Conservation (phyloP, 148 eudicot species). For the Pharnaceum exiguum region DNA sequence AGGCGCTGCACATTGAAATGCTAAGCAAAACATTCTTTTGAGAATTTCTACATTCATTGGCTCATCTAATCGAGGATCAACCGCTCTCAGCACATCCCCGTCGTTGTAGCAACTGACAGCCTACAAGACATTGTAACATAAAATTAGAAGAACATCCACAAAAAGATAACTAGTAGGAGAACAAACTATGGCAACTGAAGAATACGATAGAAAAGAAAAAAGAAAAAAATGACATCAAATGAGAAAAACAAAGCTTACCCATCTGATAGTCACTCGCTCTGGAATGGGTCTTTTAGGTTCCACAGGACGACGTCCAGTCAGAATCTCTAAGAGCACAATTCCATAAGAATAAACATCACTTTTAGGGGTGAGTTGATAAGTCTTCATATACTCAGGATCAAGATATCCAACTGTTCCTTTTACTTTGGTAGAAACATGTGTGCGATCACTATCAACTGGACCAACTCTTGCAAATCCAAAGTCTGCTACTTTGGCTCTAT, state of each 20-base stretch:
- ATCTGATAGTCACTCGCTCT: constrained; percentile 73
- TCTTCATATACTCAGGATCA: constrained; percentile 97
- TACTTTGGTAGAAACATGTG: constrained; percentile 91
- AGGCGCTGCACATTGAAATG: constrained; percentile 84
- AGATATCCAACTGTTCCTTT: constrained; percentile 97
- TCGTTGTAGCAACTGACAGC: constrained; percentile 51
- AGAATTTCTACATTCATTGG: constrained; percentile 49
- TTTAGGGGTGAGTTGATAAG: constrained; percentile 80
- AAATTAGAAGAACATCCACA: background rate
- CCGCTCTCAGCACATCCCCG: constrained; percentile 44
- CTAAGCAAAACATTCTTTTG: constrained; percentile 58
- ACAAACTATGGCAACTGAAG: too few species aligned
- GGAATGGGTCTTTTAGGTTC: constrained; percentile 58
- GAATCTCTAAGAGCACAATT: constrained; percentile 65
- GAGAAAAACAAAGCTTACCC: constrained; percentile 51
- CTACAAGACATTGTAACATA: constrained; percentile 33
- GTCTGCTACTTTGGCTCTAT: constrained; percentile 95
- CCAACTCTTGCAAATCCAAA: constrained; percentile 97
- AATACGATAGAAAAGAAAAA: background rate
- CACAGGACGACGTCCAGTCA: constrained; percentile 92
- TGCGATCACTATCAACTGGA: constrained; percentile 53
- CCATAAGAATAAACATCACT: constrained; percentile 98
- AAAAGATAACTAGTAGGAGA: background rate
- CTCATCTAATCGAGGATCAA: constrained; percentile 74
- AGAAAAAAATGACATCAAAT: background rate